Evolutionary conservation across 345 rosid genomes (phyloP).

Genomic region (Punica granatum): DNA sequence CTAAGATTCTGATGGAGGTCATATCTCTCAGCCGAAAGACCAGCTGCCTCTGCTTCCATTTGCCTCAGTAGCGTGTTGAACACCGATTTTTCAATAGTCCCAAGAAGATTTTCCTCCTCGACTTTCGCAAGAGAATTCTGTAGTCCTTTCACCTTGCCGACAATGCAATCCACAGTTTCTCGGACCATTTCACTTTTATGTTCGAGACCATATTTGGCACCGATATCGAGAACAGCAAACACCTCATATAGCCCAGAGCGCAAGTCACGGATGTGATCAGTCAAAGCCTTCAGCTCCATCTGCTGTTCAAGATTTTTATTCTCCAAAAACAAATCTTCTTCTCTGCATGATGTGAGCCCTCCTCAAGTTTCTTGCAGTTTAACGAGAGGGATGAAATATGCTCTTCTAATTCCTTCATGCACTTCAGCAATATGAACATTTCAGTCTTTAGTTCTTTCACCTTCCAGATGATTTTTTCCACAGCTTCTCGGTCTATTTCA

Average conservation of each 20-base stretch:
- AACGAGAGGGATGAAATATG: conserved; percentile 44
- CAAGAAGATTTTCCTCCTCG: conserved; percentile 51
- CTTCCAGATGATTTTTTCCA: conserved; percentile 31
- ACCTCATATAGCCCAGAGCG: conserved; percentile 43
- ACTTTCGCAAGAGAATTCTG: conserved; percentile 38
- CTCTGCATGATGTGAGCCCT: conserved; percentile 50
- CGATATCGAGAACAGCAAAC: conserved; percentile 39
- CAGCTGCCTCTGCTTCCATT: conserved; percentile 51
- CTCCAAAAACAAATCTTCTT: conserved; percentile 47
- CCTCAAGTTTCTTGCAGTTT: conserved; percentile 46
- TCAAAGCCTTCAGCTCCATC: conserved; percentile 25
- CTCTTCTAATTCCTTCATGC: conserved; percentile 54
- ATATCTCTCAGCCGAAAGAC: conserved; percentile 39
- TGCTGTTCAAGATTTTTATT: conserved; percentile 43
- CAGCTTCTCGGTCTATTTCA: conserved; percentile 34
- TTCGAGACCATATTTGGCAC: conserved; percentile 22
- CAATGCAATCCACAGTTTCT: conserved; percentile 26
- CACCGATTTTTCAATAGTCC: conserved; percentile 48
- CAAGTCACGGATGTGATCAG: conserved; percentile 41
- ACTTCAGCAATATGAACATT: conserved; percentile 59
- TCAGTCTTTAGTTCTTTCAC: conserved; percentile 30
- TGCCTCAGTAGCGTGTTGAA: conserved; percentile 54
- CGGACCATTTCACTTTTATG: conserved; percentile 38
- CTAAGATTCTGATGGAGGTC: conserved; percentile 38
- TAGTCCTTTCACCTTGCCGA: conserved; percentile 43